phyloP scores from a whole-genome alignment of 2,329 filamentous ascomycete genomes.

The Diaporthe sp. region DNA sequence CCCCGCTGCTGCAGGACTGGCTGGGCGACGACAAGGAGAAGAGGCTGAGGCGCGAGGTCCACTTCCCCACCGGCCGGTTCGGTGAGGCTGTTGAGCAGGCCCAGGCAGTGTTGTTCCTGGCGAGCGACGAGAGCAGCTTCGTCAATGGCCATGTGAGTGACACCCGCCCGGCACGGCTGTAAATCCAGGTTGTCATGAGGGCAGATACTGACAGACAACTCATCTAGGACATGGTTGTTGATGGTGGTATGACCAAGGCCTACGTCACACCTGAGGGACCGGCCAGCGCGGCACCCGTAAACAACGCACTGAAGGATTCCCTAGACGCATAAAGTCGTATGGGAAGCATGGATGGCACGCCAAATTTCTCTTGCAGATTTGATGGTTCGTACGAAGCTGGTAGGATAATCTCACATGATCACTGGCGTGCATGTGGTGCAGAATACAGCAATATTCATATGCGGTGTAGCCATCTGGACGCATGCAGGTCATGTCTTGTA shows the following conservation, averaged over 20 bases:
- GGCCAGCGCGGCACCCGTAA: conserved; percentile 66
- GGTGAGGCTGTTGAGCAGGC: conserved; percentile 96
- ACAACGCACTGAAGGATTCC: conserved; percentile 69
- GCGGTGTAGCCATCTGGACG: too few species aligned
- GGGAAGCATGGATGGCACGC: not conserved
- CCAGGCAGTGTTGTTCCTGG: conserved; percentile 88
- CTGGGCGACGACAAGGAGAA: conserved; percentile 88
- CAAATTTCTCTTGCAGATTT: not conserved
- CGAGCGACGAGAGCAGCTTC: conserved; percentile 89
- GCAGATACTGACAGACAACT: conserved; percentile 17
- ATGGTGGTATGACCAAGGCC: conserved; percentile 95
- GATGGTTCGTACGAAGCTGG: not conserved
- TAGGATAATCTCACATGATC: not conserved
- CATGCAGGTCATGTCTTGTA: too few species aligned
- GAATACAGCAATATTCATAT: too few species aligned
- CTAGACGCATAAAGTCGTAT: conserved; percentile 50
- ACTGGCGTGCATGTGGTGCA: too few species aligned
- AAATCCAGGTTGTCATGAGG: not conserved
- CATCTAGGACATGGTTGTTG: conserved; percentile 87
- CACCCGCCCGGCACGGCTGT: not conserved
- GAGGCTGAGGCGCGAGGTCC: conserved; percentile 85
- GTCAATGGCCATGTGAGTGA: conserved; percentile 74
- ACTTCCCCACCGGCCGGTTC: conserved; percentile 90
- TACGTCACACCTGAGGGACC: conserved; percentile 81
- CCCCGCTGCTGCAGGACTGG: conserved; percentile 92